These are phyloP conservation scores for Pseudocercospora crystallina DNA, from an alignment of 2,329 filamentous ascomycete genomes.

Conservation along the genomic window DNA sequence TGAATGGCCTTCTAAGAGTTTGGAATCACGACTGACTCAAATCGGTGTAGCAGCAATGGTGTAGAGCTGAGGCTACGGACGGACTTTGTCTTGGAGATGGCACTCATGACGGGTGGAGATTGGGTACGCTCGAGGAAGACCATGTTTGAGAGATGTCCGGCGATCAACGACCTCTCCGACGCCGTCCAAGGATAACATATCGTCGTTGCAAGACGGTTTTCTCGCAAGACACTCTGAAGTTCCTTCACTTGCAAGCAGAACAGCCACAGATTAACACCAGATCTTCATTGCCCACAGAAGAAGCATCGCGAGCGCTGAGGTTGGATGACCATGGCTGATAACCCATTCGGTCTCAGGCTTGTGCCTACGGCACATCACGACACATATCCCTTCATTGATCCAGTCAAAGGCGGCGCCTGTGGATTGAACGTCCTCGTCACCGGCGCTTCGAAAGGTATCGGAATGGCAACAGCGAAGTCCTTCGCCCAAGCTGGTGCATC, in stretches of 20 bases:
- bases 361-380: background rate
- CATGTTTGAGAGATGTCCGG: too few species aligned
- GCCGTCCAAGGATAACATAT: background rate
- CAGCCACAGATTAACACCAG: background rate
- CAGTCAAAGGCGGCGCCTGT: background rate
- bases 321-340: background rate
- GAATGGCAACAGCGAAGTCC: slow-evolving; percentile 37
- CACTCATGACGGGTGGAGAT: too few species aligned
- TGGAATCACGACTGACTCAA: too few species aligned
- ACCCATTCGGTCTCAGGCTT: slow-evolving; percentile 2
- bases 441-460: slow-evolving; percentile 39
- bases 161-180: background rate
- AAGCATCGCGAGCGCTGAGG: background rate
- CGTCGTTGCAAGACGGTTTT: background rate
- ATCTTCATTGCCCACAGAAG: background rate
- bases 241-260: too few species aligned
- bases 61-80: too few species aligned
- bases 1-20: too few species aligned
- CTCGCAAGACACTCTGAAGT: background rate
- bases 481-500: slow-evolving; percentile 38
- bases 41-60: too few species aligned
- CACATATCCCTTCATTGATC: slow-evolving; percentile 2
- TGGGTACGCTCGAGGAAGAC: too few species aligned
- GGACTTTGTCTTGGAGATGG: too few species aligned
- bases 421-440: slow-evolving; percentile 40